Base-by-base conservation (phyloP, 352 stramenopile genomes). In the Blastocystis sp. region DNA sequence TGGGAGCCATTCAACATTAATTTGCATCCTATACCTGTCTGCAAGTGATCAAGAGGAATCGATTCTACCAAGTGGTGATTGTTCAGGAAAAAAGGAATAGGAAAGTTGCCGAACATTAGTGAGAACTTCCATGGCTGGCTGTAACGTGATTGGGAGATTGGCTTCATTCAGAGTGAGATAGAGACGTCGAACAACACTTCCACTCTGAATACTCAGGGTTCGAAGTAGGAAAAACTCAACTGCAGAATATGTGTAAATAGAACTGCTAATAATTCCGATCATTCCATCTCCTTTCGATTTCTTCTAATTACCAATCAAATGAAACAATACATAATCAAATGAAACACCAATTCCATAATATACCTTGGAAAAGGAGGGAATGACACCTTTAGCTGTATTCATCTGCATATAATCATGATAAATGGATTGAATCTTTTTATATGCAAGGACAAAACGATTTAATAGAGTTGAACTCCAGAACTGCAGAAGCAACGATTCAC, bases 171-270 rank as follows among this genome's bases (percentile, higher is more conserved):
- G 56, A 11, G 22, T 53, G 0, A 53, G 6, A 27, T 68, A 84
- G 33, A 84, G n/a, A 5, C 48, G 57, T 48, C n/a, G 35, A 19
- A 24, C 22, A 51, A 78, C 30, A 30, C 35, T 78, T 11, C 33
- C 27, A 27, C 33, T 48, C 56, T 62, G 27, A 30, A 33, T 1
- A 84, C 73, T 54, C 30, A 84, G 33, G 17, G 68, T n/a, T 30
- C 53, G 17, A 3, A 84, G 73, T 54, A 84, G 51, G 53, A 84
- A 84, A 44, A 84, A 33, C 48, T 84, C 73, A 7, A 84, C 44
- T 9, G 73, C 64, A 5, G 73, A 84, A 44, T 68, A 84, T 33
- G 73, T 56, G 51, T 69, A 69, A 17, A 84, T 64, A 35, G 73
- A 84, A 35, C 48, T 54, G 56, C 48, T 68, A 35, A 84, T 30